Evolutionary conservation across 2,329 filamentous ascomycete genomes (phyloP).

Genomic region (Xylariaceae sp.): DNA sequence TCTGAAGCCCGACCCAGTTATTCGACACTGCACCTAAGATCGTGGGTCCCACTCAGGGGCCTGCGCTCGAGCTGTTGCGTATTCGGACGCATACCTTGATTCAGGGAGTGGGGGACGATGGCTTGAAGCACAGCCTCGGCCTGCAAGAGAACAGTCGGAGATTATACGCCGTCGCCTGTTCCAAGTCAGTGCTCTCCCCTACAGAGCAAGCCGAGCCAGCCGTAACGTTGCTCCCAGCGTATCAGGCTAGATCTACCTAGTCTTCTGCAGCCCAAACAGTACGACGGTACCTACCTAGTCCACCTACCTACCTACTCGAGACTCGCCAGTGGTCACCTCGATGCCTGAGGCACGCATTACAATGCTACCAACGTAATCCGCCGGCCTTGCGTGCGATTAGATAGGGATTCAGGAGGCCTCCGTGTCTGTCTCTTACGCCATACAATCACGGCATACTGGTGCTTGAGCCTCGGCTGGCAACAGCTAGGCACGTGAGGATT

Average conservation of each 20-base stretch:
- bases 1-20: background rate
- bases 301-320: too few relatives aligned
- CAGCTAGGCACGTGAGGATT: too few relatives aligned
- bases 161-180: background rate
- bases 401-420: too few relatives aligned
- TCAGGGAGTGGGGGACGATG: background rate
- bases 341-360: too few relatives aligned
- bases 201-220: background rate
- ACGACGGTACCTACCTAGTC: background rate
- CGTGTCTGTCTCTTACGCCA: too few relatives aligned
- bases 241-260: background rate
- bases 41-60: background rate
- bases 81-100: background rate
- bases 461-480: too few relatives aligned
- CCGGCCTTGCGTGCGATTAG: too few relatives aligned
- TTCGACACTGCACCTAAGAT: background rate
- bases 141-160: background rate
- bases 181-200: background rate
- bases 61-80: background rate
- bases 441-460: too few relatives aligned
- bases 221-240: background rate
- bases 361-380: too few relatives aligned
- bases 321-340: too few relatives aligned
- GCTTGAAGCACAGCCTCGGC: background rate
- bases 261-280: background rate